Evolutionary conservation across 352 stramenopile species (phyloP), one percentile per base, ranked within the genome.

Genomic region (Pythium guiyangense): DNA sequence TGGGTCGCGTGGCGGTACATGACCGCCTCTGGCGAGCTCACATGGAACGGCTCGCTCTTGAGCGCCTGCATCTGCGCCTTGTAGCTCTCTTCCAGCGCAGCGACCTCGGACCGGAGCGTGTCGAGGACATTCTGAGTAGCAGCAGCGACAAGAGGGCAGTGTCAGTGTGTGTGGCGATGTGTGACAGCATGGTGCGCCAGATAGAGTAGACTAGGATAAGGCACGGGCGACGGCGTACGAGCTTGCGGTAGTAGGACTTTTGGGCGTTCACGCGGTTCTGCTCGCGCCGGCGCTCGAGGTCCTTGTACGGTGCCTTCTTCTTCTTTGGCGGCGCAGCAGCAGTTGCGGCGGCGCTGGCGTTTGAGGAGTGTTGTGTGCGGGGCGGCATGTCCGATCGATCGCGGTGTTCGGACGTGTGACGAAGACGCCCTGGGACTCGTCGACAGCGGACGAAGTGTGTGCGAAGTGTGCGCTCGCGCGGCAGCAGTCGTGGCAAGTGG

Each of bases 221-320:
- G 3, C 0, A 49, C 25, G 35, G 37, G 10, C 3, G 14, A 10
- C 5, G n/a, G 53, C 57, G 49, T 63, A 63, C 57, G 50, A 63
- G 57, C 20, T 74, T 74, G 52, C 68, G 68, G 63, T 74, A 67
- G 56, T 74, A 74, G 20, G 67, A 71, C 40, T 64, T 67, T 58
- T 74, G 67, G 1, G 67, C 67, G 42, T 67, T 74, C 39, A 74
- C 63, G 12, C 67, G 59, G 59, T 74, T 74, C 57, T 74, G 67
- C 42, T 74, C 67, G 56, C 67, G 67, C 20, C 67, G 67, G n/a
- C 67, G 63, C 18, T 63, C 57, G n/a, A 63, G 44, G 43, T 63
- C 51, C 57, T 63, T 63, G 57, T 63, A 59, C 12, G 51, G 50
- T 12, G 57, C 39, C 43, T 63, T 63, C 50, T 47, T 52, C 45